Evolutionary conservation across 306 rosid species (phyloP).

Genomic region (Vicia villosa): DNA sequence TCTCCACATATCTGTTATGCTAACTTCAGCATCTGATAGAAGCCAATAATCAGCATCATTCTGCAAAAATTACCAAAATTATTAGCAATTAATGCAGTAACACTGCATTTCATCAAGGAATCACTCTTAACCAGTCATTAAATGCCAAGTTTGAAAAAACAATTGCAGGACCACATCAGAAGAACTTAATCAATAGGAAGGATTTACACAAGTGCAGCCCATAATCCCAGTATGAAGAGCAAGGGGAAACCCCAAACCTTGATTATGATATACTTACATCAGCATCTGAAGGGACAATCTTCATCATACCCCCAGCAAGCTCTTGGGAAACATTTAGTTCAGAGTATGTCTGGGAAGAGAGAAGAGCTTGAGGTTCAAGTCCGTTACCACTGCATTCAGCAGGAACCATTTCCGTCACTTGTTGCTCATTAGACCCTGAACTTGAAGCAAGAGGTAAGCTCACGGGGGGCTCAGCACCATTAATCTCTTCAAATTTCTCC

Average conservation of each 20-base stretch:
- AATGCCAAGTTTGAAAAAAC: background rate
- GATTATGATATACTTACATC: constrained; percentile 66
- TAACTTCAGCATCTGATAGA: constrained; percentile 89
- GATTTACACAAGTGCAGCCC: constrained; percentile 18
- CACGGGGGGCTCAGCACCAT: constrained; percentile 59
- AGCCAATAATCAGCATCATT: constrained; percentile 99
- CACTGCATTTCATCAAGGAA: constrained; percentile 12
- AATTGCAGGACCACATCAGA: constrained; percentile 13
- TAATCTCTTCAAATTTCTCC: constrained; percentile 92
- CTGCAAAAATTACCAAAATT: constrained; percentile 53
- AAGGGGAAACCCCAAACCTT: constrained; percentile 9
- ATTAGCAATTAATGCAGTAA: constrained; percentile 26
- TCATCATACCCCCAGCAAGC: constrained; percentile 89
- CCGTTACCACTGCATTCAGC: constrained; percentile 57
- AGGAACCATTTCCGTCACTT: constrained; percentile 52
- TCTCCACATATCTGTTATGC: constrained; percentile 99
- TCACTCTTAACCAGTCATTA: constrained; percentile 9
- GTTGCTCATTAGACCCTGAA: constrained; percentile 75
- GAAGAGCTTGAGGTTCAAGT: constrained; percentile 60
- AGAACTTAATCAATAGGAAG: constrained; percentile 6
- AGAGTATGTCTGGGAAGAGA: constrained; percentile 57
- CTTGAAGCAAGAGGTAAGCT: constrained; percentile 78
- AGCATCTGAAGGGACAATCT: constrained; percentile 90
- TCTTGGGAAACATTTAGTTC: constrained; percentile 72
- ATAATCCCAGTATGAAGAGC: background rate